Evolutionary conservation across 2,329 filamentous ascomycete genomes (phyloP).

Genomic region (Curvularia sp.): DNA sequence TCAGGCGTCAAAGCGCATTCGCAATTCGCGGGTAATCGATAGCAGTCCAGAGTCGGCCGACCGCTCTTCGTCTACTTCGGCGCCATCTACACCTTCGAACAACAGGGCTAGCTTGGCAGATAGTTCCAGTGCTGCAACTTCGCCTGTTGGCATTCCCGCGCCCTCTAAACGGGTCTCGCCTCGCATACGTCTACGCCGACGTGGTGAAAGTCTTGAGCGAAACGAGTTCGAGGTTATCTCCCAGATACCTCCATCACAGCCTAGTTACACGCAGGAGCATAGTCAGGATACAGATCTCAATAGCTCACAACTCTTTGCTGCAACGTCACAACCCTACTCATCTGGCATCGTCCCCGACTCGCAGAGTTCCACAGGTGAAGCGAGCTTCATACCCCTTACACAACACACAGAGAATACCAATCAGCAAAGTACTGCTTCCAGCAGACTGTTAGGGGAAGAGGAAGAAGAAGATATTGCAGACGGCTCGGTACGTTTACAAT

Average conservation of each 20-base stretch:
- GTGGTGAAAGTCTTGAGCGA: constrained; percentile 27
- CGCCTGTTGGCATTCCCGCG: constrained; percentile 3
- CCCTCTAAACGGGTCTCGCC: constrained; percentile 12
- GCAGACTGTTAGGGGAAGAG: constrained; percentile 13
- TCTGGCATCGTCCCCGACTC: constrained; percentile 41
- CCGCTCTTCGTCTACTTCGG: background rate
- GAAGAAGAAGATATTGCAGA: constrained; percentile 15
- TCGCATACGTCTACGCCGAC: constrained; percentile 26
- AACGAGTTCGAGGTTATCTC: constrained; percentile 34
- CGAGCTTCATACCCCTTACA: constrained; percentile 35
- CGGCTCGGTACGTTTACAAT: constrained; percentile 19
- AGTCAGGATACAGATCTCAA: constrained; percentile 22
- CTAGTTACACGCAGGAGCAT: background rate
- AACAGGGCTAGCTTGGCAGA: background rate
- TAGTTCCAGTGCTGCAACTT: background rate
- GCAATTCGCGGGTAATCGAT: constrained; percentile 22
- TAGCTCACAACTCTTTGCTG: constrained; percentile 29
- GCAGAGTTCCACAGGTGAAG: constrained; percentile 32
- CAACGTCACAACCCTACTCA: constrained; percentile 9
- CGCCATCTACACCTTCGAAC: constrained; percentile 12
- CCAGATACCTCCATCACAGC: constrained; percentile 20
- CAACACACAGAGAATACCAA: constrained; percentile 26
- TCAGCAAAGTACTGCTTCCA: constrained; percentile 10
- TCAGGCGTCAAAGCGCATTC: constrained; percentile 8
- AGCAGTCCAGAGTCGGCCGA: constrained; percentile 24